phyloP scores from a whole-genome alignment of 139 green algal species.

The Chlorella sorokiniana region DNA sequence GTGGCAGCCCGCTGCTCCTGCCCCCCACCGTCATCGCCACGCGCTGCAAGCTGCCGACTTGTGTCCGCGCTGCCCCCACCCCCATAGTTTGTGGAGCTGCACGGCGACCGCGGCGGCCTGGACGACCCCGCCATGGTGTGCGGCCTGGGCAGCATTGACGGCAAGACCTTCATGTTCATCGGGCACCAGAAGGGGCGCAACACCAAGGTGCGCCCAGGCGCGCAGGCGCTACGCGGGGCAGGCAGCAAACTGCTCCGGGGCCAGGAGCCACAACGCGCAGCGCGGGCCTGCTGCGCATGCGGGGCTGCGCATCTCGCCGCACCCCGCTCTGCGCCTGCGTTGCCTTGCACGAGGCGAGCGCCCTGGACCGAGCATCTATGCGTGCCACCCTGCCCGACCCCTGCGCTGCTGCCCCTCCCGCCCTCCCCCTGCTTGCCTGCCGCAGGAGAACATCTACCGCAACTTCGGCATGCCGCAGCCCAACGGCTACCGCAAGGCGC shows the following conservation, averaged over 20 bases:
- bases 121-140: slow-evolving; percentile 97
- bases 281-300: too few relatives aligned
- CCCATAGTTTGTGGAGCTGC: slow-evolving; percentile 88
- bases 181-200: slow-evolving; percentile 98
- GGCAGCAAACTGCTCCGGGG: too few relatives aligned
- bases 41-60: too few relatives aligned
- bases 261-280: too few relatives aligned
- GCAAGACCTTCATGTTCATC: slow-evolving; percentile 96
- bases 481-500: slow-evolving; percentile 95
- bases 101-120: slow-evolving; percentile 86
- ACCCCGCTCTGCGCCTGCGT: too few relatives aligned
- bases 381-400: neutral
- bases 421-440: too few relatives aligned
- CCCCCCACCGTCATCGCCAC: too few relatives aligned
- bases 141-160: slow-evolving; percentile 91
- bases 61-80: neutral
- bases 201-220: slow-evolving; percentile 82
- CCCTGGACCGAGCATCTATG: too few relatives aligned
- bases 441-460: slow-evolving; percentile 92
- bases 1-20: too few relatives aligned
- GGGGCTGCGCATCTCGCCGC: too few relatives aligned
- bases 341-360: too few relatives aligned
- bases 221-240: neutral
- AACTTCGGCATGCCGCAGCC: slow-evolving; percentile 98
- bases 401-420: neutral